Percentiles rank a stretch among this genome's conserved stretches.
phyloP scores from a whole-genome alignment of 306 rosid species.

The Quercus mongolica region DNA sequence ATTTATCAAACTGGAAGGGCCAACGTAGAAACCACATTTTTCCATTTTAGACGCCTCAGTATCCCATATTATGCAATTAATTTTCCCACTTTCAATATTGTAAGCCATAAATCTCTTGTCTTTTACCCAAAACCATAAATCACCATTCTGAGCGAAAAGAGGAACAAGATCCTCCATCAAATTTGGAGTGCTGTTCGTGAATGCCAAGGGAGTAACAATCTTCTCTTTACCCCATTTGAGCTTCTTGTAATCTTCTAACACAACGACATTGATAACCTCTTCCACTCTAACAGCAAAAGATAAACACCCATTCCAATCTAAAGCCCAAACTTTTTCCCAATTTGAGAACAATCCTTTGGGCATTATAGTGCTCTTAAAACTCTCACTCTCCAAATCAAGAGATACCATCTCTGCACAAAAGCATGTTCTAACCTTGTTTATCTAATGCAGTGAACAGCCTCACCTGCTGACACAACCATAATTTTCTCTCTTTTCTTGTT shows the following conservation, averaged over 20 bases:
- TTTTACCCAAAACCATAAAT: background rate
- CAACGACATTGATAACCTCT: background rate
- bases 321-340: no score
- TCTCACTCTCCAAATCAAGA: background rate
- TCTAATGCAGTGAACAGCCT: background rate
- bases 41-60: no score
- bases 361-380: background rate
- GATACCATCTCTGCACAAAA: background rate
- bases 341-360: background rate
- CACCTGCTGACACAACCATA: background rate
- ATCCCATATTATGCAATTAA: no score
- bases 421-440: background rate
- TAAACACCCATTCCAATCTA: background rate
- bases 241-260: background rate
- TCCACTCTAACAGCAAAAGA: background rate
- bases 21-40: no score
- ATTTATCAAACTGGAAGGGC: no score
- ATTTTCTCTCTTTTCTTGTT: no score
- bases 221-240: background rate
- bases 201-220: background rate
- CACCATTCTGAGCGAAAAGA: background rate
- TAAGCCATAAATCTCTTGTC: no score
- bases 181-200: background rate
- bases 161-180: background rate
- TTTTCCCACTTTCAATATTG: no score